A percentile compares a stretch with the other conserved stretches of the same genome.
These are phyloP conservation scores for Phaeomoniella chlamydospora DNA, from an alignment of 2,329 filamentous ascomycete genomes.

Conservation along the genomic window DNA sequence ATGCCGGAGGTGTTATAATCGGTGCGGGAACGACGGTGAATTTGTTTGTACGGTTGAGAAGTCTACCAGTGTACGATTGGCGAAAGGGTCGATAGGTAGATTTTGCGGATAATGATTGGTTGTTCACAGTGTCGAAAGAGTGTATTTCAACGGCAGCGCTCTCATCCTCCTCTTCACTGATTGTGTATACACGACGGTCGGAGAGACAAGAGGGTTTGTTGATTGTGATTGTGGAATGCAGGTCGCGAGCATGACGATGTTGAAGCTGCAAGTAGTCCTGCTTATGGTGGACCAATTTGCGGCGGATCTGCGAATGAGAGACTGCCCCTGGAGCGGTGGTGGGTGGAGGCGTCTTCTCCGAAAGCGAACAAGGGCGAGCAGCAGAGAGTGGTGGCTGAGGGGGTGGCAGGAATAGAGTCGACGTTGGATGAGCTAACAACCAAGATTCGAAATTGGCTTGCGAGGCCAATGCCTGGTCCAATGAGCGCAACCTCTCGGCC, in stretches of 20 bases:
- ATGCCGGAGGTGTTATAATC: neutral
- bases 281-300: neutral
- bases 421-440: neutral
- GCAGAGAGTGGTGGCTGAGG: too few species aligned
- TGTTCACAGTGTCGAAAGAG: neutral
- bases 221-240: neutral
- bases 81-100: neutral
- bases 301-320: neutral
- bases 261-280: neutral
- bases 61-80: neutral
- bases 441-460: neutral
- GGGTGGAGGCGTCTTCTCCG: neutral
- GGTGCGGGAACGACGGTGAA: neutral
- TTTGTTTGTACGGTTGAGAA: neutral
- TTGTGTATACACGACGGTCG: conserved; percentile 6
- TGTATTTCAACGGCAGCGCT: neutral
- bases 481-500: neutral
- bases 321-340: conserved; percentile 1
- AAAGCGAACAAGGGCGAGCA: too few species aligned
- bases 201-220: conserved; percentile 3
- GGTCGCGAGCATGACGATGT: neutral
- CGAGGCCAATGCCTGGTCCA: neutral
- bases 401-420: neutral
- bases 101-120: neutral
- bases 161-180: neutral